Evolutionary conservation across 306 rosid species (phyloP).

Genomic region (Dryas octopetala): DNA sequence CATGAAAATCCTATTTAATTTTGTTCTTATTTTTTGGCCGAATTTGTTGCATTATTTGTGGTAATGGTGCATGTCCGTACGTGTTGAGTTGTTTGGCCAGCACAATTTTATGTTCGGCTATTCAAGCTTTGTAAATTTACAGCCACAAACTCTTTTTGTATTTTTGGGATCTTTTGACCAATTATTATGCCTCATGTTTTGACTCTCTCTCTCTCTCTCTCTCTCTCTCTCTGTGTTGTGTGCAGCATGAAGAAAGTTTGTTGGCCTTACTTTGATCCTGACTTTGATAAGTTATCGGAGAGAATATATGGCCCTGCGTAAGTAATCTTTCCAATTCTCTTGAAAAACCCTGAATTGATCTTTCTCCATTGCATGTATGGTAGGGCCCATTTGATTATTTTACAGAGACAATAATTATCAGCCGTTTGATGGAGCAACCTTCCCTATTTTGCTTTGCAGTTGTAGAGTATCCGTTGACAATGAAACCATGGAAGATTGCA

Average conservation of each 20-base stretch:
- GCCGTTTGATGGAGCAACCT: neutral
- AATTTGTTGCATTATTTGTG: neutral
- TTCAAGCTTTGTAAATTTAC: neutral
- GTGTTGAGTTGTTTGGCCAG: neutral
- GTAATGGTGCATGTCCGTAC: neutral
- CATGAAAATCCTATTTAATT: neutral
- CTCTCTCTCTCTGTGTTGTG: constrained; percentile 14
- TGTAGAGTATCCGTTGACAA: constrained; percentile 68
- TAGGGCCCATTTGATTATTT: neutral
- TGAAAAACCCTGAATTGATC: constrained; percentile 3
- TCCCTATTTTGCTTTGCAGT: constrained; percentile 32
- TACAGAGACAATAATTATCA: neutral
- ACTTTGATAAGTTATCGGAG: constrained; percentile 57
- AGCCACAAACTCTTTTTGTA: neutral
- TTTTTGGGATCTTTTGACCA: neutral
- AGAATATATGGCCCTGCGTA: constrained; percentile 73
- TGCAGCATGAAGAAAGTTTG: constrained; percentile 61
- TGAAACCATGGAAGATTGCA: constrained; percentile 62
- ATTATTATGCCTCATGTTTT: neutral
- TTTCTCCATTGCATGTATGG: neutral
- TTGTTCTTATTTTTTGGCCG: neutral
- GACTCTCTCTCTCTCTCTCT: constrained; percentile 4
- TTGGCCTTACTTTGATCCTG: constrained; percentile 81
- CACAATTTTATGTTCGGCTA: neutral
- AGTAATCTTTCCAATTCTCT: constrained; percentile 22